Evolutionary conservation across 2,329 filamentous ascomycete species (phyloP).

Genomic region (Ophiostoma populinum): DNA sequence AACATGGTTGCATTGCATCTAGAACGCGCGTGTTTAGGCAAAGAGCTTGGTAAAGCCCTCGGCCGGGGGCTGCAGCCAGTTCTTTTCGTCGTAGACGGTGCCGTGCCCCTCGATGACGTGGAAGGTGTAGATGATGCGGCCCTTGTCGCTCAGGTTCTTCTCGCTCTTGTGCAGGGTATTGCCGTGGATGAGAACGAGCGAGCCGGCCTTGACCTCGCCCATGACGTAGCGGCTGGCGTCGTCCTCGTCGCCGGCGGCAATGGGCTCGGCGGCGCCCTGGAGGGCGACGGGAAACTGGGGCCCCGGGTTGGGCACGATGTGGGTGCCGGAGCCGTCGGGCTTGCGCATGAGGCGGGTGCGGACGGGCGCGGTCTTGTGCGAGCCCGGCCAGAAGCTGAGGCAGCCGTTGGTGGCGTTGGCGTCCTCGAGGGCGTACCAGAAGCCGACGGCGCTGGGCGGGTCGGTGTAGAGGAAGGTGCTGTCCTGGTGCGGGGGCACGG

Average conservation of each 20-base stretch:
- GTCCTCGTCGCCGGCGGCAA: constrained; percentile 15
- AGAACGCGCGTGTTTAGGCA: no score
- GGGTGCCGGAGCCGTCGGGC: constrained; percentile 31
- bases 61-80: constrained; percentile 80
- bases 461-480: constrained; percentile 83
- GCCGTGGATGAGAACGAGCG: constrained; percentile 84
- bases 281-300: constrained; percentile 36
- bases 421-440: constrained; percentile 96
- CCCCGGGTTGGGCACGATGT: constrained; percentile 55
- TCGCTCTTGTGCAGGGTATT: constrained; percentile 94
- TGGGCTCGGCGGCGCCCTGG: constrained; percentile 23
- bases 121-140: constrained; percentile 92
- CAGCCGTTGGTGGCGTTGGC: constrained; percentile 76
- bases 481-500: constrained; percentile 83
- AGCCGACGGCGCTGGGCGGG: constrained; percentile 77
- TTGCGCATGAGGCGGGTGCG: constrained; percentile 58
- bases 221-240: constrained; percentile 49
- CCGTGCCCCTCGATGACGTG: constrained; percentile 70
- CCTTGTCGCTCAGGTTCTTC: constrained; percentile 71
- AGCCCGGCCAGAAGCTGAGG: constrained; percentile 69
- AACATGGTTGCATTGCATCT: no score
- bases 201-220: constrained; percentile 79
- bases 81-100: constrained; percentile 62
- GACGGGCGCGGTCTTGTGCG: constrained; percentile 55
- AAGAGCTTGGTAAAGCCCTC: constrained; percentile 62